Evolutionary conservation across 768 basidiomycete species (phyloP).

Genomic region (Suillus ampliporus): DNA sequence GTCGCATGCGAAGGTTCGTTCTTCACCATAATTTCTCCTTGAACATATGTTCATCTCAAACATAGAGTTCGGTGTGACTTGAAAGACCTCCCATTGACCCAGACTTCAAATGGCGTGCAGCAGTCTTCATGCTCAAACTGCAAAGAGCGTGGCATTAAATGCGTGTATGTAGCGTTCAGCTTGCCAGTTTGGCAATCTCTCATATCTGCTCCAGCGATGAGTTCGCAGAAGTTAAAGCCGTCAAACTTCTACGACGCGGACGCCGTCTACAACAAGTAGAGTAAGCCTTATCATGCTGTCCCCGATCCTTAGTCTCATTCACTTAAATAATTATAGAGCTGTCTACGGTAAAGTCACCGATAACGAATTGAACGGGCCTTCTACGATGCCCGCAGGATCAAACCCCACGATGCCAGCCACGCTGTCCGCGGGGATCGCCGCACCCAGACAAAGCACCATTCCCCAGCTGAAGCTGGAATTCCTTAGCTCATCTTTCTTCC

Average conservation of each 20-base stretch:
- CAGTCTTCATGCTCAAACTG: slow-evolving; percentile 83
- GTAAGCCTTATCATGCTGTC: slow-evolving; percentile 49
- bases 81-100: slow-evolving; percentile 72
- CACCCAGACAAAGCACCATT: slow-evolving; percentile 49
- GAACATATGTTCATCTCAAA: background rate
- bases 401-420: slow-evolving; percentile 21
- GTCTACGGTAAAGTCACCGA: slow-evolving; percentile 76
- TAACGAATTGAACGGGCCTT: slow-evolving; percentile 39
- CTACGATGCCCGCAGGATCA: slow-evolving; percentile 26
- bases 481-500: slow-evolving; percentile 85
- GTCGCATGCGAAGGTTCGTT: slow-evolving; percentile 81
- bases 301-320: slow-evolving; percentile 11
- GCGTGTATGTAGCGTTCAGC: slow-evolving; percentile 74
- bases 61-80: slow-evolving; percentile 90
- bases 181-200: slow-evolving; percentile 15
- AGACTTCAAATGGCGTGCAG: slow-evolving; percentile 47
- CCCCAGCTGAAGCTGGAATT: slow-evolving; percentile 80
- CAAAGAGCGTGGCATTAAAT: slow-evolving; percentile 86
- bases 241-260: slow-evolving; percentile 81
- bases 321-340: slow-evolving; percentile 50
- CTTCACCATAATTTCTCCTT: background rate
- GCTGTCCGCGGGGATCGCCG: slow-evolving; percentile 12
- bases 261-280: slow-evolving; percentile 85
- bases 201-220: slow-evolving; percentile 66
- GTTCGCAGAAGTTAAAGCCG: slow-evolving; percentile 89